Conservation (phyloP, 2,329 filamentous ascomycete species). For the Stachybotrys chartarum region DNA sequence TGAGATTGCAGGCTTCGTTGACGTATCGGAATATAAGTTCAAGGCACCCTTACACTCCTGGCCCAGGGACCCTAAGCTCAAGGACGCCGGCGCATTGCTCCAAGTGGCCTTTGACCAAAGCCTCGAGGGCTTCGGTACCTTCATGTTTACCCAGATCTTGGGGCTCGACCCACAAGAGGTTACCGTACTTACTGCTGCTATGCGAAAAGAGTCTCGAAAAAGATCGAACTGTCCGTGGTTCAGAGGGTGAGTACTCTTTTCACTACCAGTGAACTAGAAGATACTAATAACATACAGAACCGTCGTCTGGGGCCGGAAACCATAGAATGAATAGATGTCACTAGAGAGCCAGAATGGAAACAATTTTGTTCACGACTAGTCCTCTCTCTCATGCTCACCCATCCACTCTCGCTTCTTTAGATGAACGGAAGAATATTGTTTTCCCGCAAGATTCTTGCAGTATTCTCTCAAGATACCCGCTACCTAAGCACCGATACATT, state of each 20-base stretch:
- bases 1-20: slow-evolving; percentile 23
- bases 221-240: slow-evolving; percentile 8
- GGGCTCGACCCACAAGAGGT: slow-evolving; percentile 19
- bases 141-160: slow-evolving; percentile 17
- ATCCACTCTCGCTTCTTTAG: not conserved
- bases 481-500: not conserved
- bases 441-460: not conserved
- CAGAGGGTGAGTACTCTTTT: slow-evolving; percentile 6
- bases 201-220: slow-evolving; percentile 10
- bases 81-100: slow-evolving; percentile 30
- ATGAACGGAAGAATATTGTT: not conserved
- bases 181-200: slow-evolving; percentile 12
- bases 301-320: slow-evolving; percentile 11
- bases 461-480: not conserved
- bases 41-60: slow-evolving; percentile 34
- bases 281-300: slow-evolving; percentile 5
- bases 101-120: slow-evolving; percentile 16
- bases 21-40: slow-evolving; percentile 22
- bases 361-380: not conserved
- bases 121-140: slow-evolving; percentile 21
- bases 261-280: not conserved
- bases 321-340: not conserved
- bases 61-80: slow-evolving; percentile 33
- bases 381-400: not conserved
- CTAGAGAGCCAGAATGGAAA: not conserved